phyloP scores from a whole-genome alignment of 805 yeast species.

The Saturnispora hagleri region DNA sequence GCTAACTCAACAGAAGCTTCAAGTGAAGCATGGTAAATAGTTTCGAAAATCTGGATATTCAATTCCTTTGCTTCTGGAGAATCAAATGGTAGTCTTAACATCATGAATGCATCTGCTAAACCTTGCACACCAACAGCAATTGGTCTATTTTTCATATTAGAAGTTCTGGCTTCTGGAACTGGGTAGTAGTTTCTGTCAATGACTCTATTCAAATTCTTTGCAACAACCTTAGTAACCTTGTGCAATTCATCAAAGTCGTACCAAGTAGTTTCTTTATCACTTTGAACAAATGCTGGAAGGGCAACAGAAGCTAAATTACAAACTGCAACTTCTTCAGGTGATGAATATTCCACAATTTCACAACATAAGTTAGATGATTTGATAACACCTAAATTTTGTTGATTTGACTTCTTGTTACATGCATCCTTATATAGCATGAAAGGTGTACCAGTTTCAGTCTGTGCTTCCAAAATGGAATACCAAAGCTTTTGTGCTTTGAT shows the following conservation, averaged over 20 bases:
- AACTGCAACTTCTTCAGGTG: conserved; percentile 51
- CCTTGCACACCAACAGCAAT: conserved; percentile 60
- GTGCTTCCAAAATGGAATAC: conserved; percentile 53
- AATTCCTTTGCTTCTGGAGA: conserved; percentile 47
- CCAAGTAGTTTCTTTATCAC: conserved; percentile 34
- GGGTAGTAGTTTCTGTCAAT: conserved; percentile 51
- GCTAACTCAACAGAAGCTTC: conserved; percentile 52
- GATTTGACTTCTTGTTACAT: conserved; percentile 49
- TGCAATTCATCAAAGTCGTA: conserved; percentile 50
- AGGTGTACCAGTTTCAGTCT: conserved; percentile 58
- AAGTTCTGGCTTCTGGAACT: conserved; percentile 42
- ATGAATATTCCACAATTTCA: conserved; percentile 53
- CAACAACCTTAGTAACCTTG: conserved; percentile 43
- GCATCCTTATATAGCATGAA: conserved; percentile 58
- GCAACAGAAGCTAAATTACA: conserved; percentile 56
- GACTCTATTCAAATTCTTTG: conserved; percentile 46
- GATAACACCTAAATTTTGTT: conserved; percentile 50
- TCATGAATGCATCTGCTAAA: conserved; percentile 50
- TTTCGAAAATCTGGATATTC: conserved; percentile 52
- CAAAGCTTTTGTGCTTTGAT: conserved; percentile 53
- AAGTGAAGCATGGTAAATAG: conserved; percentile 51
- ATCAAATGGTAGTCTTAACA: conserved; percentile 47
- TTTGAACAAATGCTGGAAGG: conserved; percentile 46
- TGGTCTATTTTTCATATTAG: conserved; percentile 52
- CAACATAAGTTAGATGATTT: conserved; percentile 56